A percentile compares a stretch with the other conserved stretches of the same genome.
Evolutionary conservation across 1,284 basidiomycete species (phyloP).

Genomic region (Pseudozyma pruni): DNA sequence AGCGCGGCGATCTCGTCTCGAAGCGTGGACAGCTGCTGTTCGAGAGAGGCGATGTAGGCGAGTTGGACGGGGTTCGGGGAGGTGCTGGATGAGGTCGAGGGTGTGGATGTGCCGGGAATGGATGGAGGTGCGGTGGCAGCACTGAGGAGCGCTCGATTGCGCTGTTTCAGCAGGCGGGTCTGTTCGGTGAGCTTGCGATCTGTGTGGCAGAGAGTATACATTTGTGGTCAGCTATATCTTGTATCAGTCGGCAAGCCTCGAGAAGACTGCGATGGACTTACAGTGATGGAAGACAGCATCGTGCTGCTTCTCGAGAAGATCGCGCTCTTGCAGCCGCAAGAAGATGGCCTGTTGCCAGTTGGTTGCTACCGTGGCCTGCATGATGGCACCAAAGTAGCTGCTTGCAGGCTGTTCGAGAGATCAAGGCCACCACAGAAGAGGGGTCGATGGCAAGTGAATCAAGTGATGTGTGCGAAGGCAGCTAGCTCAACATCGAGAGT

Average conservation of each 20-base stretch:
- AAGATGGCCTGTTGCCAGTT: slow-evolving; percentile 56
- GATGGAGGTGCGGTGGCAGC: slow-evolving; percentile 32
- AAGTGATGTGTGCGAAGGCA: neutral
- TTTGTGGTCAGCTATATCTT: slow-evolving; percentile 4
- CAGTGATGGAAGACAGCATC: slow-evolving; percentile 49
- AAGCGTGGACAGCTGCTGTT: slow-evolving; percentile 88
- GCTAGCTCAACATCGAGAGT: no score
- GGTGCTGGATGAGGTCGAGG: slow-evolving; percentile 2
- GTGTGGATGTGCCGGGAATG: slow-evolving; percentile 5
- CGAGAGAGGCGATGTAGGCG: slow-evolving; percentile 88
- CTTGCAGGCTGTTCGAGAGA: slow-evolving; percentile 1
- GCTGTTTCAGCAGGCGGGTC: slow-evolving; percentile 42
- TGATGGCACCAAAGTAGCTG: neutral
- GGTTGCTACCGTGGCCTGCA: slow-evolving; percentile 22
- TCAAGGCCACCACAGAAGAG: no score
- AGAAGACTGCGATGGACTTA: slow-evolving; percentile 20
- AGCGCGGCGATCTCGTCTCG: slow-evolving; percentile 89
- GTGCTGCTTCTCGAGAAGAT: slow-evolving; percentile 52
- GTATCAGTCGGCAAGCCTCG: no score
- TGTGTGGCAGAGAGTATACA: neutral
- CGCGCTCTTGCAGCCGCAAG: slow-evolving; percentile 53
- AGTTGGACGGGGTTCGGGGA: slow-evolving; percentile 78
- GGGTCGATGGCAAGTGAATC: neutral
- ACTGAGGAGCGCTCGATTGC: slow-evolving; percentile 47
- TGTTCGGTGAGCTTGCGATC: slow-evolving; percentile 51